Conservation (phyloP, 345 rosid species). For the Linum usitatissimum region DNA sequence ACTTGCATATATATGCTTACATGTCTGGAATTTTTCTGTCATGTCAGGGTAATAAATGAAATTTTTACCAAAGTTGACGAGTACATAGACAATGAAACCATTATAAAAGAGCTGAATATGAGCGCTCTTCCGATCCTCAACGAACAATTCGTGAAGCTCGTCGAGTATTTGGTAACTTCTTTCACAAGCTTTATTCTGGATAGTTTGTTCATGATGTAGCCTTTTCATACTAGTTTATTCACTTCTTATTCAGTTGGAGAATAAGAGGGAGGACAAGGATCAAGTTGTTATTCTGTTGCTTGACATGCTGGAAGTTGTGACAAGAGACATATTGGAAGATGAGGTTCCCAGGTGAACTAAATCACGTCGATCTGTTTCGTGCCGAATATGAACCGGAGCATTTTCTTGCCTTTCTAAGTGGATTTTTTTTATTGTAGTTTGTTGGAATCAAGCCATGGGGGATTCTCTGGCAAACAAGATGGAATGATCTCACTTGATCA, state of each 20-base stretch:
- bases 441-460: too few species aligned
- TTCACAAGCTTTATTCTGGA: conserved; percentile 1
- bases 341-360: conserved; percentile 40
- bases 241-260: conserved; percentile 41
- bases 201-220: not conserved
- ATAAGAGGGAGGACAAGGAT: conserved; percentile 68
- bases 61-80: conserved; percentile 57
- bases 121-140: conserved; percentile 84
- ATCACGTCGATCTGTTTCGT: not conserved
- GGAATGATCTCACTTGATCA: too few species aligned
- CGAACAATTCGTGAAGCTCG: conserved; percentile 73
- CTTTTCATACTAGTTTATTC: conserved; percentile 10
- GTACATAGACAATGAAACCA: conserved; percentile 24
- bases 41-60: conserved; percentile 52
- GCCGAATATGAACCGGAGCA: not conserved
- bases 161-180: conserved; percentile 59
- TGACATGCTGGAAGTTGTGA: conserved; percentile 95
- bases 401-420: too few species aligned
- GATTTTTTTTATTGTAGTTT: too few species aligned
- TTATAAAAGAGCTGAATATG: conserved; percentile 59
- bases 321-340: conserved; percentile 89
- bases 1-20: not conserved
- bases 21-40: conserved; percentile 5
- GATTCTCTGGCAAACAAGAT: too few species aligned
- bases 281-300: conserved; percentile 86